A percentile compares a stretch with the other conserved stretches of the same genome.
phyloP scores from a whole-genome alignment of 2,329 filamentous ascomycete genomes.

The Aspergillus sp. region DNA sequence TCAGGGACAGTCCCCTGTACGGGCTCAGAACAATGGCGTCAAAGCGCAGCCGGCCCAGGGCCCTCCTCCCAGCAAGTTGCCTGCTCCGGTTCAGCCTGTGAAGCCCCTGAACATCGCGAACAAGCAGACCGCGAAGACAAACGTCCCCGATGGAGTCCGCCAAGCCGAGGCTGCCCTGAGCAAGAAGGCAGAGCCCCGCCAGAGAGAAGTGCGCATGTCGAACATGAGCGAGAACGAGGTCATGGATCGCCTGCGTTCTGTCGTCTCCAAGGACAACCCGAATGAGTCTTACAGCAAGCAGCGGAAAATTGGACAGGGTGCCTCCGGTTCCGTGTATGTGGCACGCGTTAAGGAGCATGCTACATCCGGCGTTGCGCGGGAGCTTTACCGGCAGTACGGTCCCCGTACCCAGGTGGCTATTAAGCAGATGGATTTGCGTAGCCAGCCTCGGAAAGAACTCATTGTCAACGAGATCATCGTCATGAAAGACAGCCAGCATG shows the following conservation, averaged over 20 bases:
- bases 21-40: constrained; percentile 49
- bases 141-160: constrained; percentile 68
- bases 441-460: constrained; percentile 94
- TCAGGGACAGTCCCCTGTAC: constrained; percentile 44
- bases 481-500: constrained; percentile 98
- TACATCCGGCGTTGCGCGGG: constrained; percentile 74
- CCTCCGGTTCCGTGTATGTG: constrained; percentile 96
- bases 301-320: constrained; percentile 99
- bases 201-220: constrained; percentile 96
- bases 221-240: constrained; percentile 97
- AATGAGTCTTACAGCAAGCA: constrained; percentile 97
- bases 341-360: constrained; percentile 90
- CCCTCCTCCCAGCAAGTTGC: constrained; percentile 60
- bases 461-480: constrained; percentile 99
- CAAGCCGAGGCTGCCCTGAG: constrained; percentile 87
- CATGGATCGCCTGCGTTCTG: constrained; percentile 91
- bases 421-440: constrained; percentile 98
- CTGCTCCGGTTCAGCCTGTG: constrained; percentile 59
- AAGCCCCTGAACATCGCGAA: constrained; percentile 77
- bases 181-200: constrained; percentile 73
- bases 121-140: constrained; percentile 59
- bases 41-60: constrained; percentile 42
- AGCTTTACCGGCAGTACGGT: constrained; percentile 77
- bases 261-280: constrained; percentile 93
- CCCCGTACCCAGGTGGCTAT: constrained; percentile 89